Conservation (phyloP, 371 early-diverging fungal species). For the Fennellomyces sp. region DNA sequence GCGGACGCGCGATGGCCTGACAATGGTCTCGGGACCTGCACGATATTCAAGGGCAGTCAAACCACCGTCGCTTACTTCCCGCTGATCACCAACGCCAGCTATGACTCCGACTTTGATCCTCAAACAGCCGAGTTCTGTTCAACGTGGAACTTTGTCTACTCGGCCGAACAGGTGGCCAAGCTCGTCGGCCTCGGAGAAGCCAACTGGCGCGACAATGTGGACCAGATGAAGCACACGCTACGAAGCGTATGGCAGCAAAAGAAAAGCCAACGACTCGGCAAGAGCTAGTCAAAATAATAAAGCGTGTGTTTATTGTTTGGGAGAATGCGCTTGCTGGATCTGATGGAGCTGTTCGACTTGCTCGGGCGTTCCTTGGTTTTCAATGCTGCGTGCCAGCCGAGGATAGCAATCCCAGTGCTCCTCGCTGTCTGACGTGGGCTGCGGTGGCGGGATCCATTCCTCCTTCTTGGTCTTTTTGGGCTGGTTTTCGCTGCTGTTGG, state of each 20-base stretch:
- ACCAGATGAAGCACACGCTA: constrained; percentile 38
- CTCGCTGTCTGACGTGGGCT: neutral
- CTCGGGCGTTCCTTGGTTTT: constrained; percentile 45
- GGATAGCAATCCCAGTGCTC: constrained; percentile 53
- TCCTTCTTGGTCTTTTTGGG: neutral
- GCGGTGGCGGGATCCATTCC: neutral
- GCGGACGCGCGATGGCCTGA: constrained; percentile 46
- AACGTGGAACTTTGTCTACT: constrained; percentile 71
- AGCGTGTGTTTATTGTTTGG: neutral
- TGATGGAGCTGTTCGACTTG: constrained; percentile 43
- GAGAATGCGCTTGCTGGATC: constrained; percentile 24
- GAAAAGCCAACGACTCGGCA: constrained; percentile 2
- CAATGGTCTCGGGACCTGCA: constrained; percentile 30
- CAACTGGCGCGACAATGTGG: constrained; percentile 52
- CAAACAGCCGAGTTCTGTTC: constrained; percentile 62
- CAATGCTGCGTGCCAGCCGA: constrained; percentile 38
- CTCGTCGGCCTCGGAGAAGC: constrained; percentile 55
- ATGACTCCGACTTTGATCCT: constrained; percentile 66
- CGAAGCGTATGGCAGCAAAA: constrained; percentile 51
- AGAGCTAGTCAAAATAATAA: neutral
- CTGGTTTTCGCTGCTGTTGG: neutral
- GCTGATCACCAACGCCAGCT: constrained; percentile 54
- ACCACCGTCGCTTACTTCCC: constrained; percentile 67
- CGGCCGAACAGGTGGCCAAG: constrained; percentile 56
- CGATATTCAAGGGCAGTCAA: constrained; percentile 36